Base-by-base conservation (phyloP, 2,329 filamentous ascomycete species). In the Alternaria sp. region DNA sequence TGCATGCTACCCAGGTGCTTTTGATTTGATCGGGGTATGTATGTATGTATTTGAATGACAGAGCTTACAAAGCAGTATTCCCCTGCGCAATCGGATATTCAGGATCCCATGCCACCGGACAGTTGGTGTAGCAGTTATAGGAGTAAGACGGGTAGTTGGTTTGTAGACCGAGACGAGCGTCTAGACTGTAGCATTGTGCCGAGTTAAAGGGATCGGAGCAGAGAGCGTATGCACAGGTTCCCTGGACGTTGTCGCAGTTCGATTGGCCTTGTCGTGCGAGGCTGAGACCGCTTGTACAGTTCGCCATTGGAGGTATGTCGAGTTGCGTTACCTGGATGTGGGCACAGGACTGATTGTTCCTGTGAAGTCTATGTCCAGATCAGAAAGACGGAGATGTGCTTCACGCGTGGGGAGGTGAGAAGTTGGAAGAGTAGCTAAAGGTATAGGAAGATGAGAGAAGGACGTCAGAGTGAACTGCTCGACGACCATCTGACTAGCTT, bases 351-450 rank as follows among this genome's bases (percentile, higher is more conserved):
- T 37, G 15, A 1, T 37, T 37, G 33, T n/a, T 9, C 0, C 33
- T n/a, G 3, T 0, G 7, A 1, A 37, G 33, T 37, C 14, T 37
- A 37, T 1, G 0, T 2, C 3, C 14, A 9, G 2, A 37, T n/a
- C 7, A n/a, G 33, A 9, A 37, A 9, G 33, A 37, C 2, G 33
- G 33, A 9, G 33, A 37, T 37, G 33, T 37, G 33, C 15, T 37
- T 37, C 14, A n/a, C 4, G 33, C 7, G 33, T 37, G 33, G 33
- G 33, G 33, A 37, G 33, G 33, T 4, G 14, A 15, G 33, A 15
- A 15, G 33, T n/a, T 37, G 4, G 15, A 37, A 9, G 33, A 37
- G 14, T 37, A 37, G 33, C 2, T 1, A 37, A 9, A 37, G 15
- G 33, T 37, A 37, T 2, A 5, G 33, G 33, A 9, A 37, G 7